These are phyloP conservation scores for Solanum pinnatisectum DNA, from an alignment of 257 asterid genomes.

Conservation along the genomic window DNA sequence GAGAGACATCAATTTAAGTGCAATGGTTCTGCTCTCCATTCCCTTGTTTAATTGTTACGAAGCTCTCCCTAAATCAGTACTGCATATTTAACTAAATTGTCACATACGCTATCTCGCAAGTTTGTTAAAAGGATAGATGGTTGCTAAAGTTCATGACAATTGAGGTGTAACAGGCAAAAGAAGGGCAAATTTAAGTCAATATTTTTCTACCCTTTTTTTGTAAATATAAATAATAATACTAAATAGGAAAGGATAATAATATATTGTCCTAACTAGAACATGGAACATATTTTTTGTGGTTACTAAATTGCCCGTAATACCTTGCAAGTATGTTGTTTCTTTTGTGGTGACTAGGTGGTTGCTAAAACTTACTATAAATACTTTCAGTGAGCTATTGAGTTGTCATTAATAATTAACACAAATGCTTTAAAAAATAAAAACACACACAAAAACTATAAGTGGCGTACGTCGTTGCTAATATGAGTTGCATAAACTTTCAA, in stretches of 20 bases:
- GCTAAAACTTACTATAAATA: not conserved
- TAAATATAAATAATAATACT: too few relatives aligned
- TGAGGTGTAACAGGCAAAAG: not conserved
- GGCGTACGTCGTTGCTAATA: not conserved
- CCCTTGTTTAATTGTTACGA: not conserved
- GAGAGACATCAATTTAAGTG: not conserved
- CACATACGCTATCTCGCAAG: not conserved
- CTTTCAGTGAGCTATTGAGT: not conserved
- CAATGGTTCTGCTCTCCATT: not conserved
- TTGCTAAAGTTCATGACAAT: too few relatives aligned
- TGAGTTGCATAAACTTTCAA: not conserved
- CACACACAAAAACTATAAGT: not conserved
- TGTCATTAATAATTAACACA: not conserved
- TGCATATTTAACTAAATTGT: too few relatives aligned
- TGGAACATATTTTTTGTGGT: not conserved
- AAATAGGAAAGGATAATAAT: too few relatives aligned
- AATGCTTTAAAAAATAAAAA: not conserved
- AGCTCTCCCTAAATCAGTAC: not conserved
- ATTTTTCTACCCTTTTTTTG: too few relatives aligned
- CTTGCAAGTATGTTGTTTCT: not conserved
- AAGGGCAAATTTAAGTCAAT: not conserved
- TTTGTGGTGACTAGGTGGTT: not conserved
- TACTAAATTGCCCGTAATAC: not conserved
- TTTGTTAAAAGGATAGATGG: too few relatives aligned
- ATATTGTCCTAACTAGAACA: not conserved